These are phyloP conservation scores for Amborella trichopoda DNA, from an alignment of 164 flowering plant genomes.

Conservation along the genomic window DNA sequence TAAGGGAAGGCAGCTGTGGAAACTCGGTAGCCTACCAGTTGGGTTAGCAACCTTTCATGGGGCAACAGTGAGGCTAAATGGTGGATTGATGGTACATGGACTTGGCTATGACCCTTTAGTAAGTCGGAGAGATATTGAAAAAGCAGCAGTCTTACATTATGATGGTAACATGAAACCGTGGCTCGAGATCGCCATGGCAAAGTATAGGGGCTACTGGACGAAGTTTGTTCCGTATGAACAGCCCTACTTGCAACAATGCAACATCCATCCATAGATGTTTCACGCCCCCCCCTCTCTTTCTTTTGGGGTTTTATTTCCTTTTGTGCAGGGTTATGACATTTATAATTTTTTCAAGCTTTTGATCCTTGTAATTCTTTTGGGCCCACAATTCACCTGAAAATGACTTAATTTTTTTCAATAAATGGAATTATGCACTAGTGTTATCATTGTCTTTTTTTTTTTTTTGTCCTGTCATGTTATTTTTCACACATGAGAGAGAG, in stretches of 20 bases:
- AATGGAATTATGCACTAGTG: too few relatives aligned
- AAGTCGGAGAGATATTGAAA: constrained; percentile 28
- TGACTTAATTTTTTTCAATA: too few relatives aligned
- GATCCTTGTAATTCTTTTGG: too few relatives aligned
- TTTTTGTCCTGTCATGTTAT: too few relatives aligned
- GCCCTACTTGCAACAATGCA: constrained; percentile 77
- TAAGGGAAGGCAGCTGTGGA: constrained; percentile 39
- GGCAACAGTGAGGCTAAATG: constrained; percentile 43
- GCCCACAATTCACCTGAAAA: too few relatives aligned
- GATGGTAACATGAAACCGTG: constrained; percentile 90
- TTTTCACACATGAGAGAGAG: too few relatives aligned
- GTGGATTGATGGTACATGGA: constrained; percentile 73
- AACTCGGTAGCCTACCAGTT: constrained; percentile 65
- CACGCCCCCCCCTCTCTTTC: too few relatives aligned
- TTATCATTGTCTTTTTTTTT: too few relatives aligned
- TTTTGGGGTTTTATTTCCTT: too few relatives aligned
- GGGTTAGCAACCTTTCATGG: constrained; percentile 79
- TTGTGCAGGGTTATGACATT: too few relatives aligned
- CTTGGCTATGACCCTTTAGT: constrained; percentile 55
- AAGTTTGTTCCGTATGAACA: constrained; percentile 41
- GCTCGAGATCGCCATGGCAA: constrained; percentile 66
- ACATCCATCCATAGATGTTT: constrained; percentile 56
- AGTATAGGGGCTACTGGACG: constrained; percentile 70
- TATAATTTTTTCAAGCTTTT: too few relatives aligned
- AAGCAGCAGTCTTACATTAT: constrained; percentile 78